Evolutionary conservation across 2,329 filamentous ascomycete species (phyloP), one percentile per base, ranked within the genome.

Genomic region (Botrytis aclada): DNA sequence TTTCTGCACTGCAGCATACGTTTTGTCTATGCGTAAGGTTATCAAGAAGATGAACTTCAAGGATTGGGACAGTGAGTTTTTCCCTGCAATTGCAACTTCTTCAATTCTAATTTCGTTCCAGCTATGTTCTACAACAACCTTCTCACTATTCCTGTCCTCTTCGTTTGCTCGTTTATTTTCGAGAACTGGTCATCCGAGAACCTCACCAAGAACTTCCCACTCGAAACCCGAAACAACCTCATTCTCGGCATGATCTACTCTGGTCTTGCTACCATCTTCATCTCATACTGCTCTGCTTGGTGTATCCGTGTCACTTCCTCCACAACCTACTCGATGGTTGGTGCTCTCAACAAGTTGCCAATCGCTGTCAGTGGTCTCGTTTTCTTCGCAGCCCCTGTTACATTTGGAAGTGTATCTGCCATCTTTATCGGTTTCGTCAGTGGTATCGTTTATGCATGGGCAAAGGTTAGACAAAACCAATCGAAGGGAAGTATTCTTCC

Each of bases 61-160:
- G 88, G 96, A 98, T 83, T 98, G 97, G 86, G 96, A 99, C 83
- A 97, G 95, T 98, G 88, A 84, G 95, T 90, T 60, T 60, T 61
- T 62, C 20, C 61, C 29, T 51, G 34, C 37, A 47, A 45, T 14
- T 54, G 29, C 16, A n/a, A n/a, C 63, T 64, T 47, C 22, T 39
- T 47, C 32, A 45, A 32, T 76, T 64, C 82, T 85, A 78, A 84
- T 80, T 61, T 14, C 60, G 16, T 54, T 72, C 65, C 77, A 98
- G 95, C 95, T 81, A 99, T 98, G 96, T 98, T 96, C 86, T 99
- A 99, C 88, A 99, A 99, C 89, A 98, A 99, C 84, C 88, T 98
- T 65, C 90, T 99, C 77, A 97, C 95, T 73, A 97, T 99, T 76
- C 96, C 96, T 41, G 92, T 98, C 79, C 90, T 99, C 70, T 83